Conservation (phyloP, 2,329 filamentous ascomycete genomes). For the Metarhizium brunneum region DNA sequence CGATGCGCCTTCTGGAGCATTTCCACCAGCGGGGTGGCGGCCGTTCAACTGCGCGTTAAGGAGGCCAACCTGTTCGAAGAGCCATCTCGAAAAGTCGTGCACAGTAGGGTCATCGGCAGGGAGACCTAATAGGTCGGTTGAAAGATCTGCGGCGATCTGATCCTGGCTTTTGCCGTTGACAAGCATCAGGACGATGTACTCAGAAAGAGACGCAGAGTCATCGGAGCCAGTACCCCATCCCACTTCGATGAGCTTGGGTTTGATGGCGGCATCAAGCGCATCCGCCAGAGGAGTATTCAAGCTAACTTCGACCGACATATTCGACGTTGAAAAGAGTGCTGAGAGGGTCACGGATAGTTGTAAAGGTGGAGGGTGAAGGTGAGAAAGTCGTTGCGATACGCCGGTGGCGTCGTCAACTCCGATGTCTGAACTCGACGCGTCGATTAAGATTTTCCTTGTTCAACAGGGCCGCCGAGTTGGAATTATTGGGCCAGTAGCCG, state of each 20-base stretch:
- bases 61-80: constrained; percentile 76
- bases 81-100: constrained; percentile 77
- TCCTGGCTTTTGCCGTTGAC: constrained; percentile 90
- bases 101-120: constrained; percentile 75
- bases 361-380: not conserved
- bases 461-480: not conserved
- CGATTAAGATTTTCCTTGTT: not conserved
- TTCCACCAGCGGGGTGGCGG: constrained; percentile 21
- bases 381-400: constrained; percentile 3
- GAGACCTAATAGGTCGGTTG: constrained; percentile 75
- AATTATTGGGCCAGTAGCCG: not conserved
- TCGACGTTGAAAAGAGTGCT: constrained; percentile 14
- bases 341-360: not conserved
- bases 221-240: constrained; percentile 77
- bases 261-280: constrained; percentile 72
- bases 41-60: constrained; percentile 57
- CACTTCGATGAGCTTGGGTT: constrained; percentile 84
- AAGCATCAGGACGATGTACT: constrained; percentile 97
- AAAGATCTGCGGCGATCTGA: constrained; percentile 80
- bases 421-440: constrained; percentile 1
- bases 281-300: constrained; percentile 76
- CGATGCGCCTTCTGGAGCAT: constrained; percentile 20
- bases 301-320: constrained; percentile 70
- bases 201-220: constrained; percentile 75
- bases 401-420: constrained; percentile 6